Percentiles rank a stretch among this genome's conserved stretches.
Evolutionary conservation across 108 stramenopile species (phyloP).

Genomic region (Nitzschia sp.): DNA sequence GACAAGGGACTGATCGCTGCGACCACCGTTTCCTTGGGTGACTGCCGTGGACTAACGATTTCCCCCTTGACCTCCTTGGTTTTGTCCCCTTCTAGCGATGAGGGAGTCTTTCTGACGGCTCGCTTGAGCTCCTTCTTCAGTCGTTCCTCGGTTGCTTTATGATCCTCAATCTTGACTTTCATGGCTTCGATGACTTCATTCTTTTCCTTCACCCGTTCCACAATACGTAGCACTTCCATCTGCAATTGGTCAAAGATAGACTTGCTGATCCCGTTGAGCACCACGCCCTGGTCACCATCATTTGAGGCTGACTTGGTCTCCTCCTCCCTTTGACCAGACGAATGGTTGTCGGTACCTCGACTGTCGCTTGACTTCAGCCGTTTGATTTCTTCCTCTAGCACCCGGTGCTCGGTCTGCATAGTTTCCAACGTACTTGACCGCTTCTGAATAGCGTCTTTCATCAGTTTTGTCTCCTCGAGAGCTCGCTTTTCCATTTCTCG

Average conservation of each 20-base stretch:
- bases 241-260: slow-evolving; percentile 36
- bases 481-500: slow-evolving; percentile 26
- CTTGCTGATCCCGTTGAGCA: slow-evolving; percentile 27
- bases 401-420: slow-evolving; percentile 6
- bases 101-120: slow-evolving; percentile 7
- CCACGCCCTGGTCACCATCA: background rate
- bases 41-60: background rate
- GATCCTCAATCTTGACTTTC: slow-evolving; percentile 24
- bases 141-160: slow-evolving; percentile 25
- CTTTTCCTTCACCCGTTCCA: slow-evolving; percentile 39
- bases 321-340: slow-evolving; percentile 5
- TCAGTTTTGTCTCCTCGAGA: slow-evolving; percentile 10
- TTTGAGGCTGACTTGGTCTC: background rate
- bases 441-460: slow-evolving; percentile 3
- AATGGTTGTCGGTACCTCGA: background rate
- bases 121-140: slow-evolving; percentile 43
- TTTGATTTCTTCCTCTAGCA: slow-evolving; percentile 19
- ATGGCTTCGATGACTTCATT: slow-evolving; percentile 38
- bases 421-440: slow-evolving; percentile 1
- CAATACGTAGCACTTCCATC: slow-evolving; percentile 34
- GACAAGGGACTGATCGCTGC: slow-evolving; percentile 8
- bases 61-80: background rate
- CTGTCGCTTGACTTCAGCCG: slow-evolving; percentile 8
- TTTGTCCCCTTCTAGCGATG: background rate
- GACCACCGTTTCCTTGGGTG: background rate